Base-by-base conservation (phyloP, 345 rosid species). In the Citropsis articulata region DNA sequence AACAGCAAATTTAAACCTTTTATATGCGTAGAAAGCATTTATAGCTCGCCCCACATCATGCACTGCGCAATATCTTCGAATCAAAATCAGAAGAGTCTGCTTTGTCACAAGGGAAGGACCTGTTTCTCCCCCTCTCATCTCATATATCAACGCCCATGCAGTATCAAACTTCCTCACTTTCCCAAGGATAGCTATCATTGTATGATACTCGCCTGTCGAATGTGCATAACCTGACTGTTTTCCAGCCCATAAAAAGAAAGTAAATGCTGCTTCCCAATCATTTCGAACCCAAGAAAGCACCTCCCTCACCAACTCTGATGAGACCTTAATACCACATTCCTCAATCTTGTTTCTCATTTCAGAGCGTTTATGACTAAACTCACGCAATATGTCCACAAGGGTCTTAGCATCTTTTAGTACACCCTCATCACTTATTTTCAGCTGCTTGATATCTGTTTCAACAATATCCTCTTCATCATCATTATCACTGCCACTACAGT, bases 121-220 rank as follows among this genome's bases (percentile, higher is more conserved):
- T 14, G 77, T 77, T 59, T 45, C 77, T 6, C 81, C 79, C 57
- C 89, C 91, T 84, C 88, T 86, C 97, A 94, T 90, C 85, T 96
- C 97, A 75, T 96, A 95, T 69, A 96, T 86, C 87, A 96, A 85
- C 1, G 84, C 70, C 97, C 97, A 96, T 6, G 98, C 97, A 10
- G 97, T 92, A 84, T 91, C 97, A 59, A 94, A 96, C 86, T 91
- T 94, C 83, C 96, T 87, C 97, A 89, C 89, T 79, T 96, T 94
- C 56, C 93, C 95, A 21, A 94, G 91, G 73, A 92, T 89, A 19
- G 92, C 88, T 81, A 94, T 92, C 99, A 96, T 89, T 2, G 89
- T 74, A 83, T 94, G 90, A 82, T 84, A 92, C 66, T 91, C 92
- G 10, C 93, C 90, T 25, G 89, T 62, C 0, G 91, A 88, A 76